Base-by-base conservation (phyloP, 2,329 filamentous ascomycete genomes). In the Monosporascus cannonballus region DNA sequence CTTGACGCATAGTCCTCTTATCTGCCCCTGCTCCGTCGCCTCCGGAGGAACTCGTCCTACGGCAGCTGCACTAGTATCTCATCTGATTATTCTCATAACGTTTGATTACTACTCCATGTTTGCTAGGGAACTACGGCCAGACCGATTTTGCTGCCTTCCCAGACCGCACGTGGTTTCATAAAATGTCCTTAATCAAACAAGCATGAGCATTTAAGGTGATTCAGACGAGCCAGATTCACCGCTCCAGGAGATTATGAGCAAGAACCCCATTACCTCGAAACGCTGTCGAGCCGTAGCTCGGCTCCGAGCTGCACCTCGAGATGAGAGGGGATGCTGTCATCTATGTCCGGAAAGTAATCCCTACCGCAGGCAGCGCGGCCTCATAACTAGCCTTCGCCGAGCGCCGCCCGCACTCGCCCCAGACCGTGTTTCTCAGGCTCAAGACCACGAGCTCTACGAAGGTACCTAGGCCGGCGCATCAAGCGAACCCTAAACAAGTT, bases 251-350 rank as follows among this genome's bases (percentile, higher is more conserved):
- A 14, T 52, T 47, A 38, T 36, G 27, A 30, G 27, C 11, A 30
- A 4, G 9, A 4, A 30, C 1, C 27, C 8, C 1, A 14, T 30
- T 30, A 14, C 27, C 27, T 24, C 27, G 27, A 30, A 30, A 30
- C 7, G 56, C 51, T 50, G 52, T 50, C 25, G 18, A 27, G n/a
- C 51, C 54, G 25, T 52, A 58, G 41, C 54, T 58, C 30, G 48
- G 51, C 24, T 56, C 54, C 7, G 54, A 53, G 20, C 54, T 54
- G 48, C 48, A 56, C 18, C 18, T 53, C 36, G 47, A 54, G 25
- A 9, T 14, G 5, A 22, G 2, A 56, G 27, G 9, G 8, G 27
- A 30, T 9, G 7, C 27, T 30, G 27, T 3, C 27, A 30, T 30
- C 27, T 30, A 30, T 30, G 27, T 14, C 27, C 27, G 9, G 27